Conservation (phyloP, 768 basidiomycete genomes). For the Mycena polygramma region DNA sequence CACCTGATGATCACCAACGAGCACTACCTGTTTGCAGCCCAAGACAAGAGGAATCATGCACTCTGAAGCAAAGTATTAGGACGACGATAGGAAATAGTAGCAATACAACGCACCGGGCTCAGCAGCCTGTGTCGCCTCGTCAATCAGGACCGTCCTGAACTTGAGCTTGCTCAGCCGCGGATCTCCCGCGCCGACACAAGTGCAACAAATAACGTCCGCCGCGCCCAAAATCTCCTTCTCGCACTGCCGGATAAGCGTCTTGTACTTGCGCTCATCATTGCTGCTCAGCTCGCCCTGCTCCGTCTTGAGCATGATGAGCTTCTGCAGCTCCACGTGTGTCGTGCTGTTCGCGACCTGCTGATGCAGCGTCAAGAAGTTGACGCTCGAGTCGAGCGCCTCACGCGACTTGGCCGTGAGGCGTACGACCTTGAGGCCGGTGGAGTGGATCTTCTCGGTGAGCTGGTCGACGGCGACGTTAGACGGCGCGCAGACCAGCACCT, state of each 20-base stretch:
- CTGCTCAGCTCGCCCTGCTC: slow-evolving; percentile 98
- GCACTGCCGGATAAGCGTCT: slow-evolving; percentile 92
- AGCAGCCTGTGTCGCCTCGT: slow-evolving; percentile 98
- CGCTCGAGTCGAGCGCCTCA: slow-evolving; percentile 96
- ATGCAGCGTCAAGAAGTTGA: slow-evolving; percentile 94
- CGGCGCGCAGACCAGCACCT: slow-evolving; percentile 98
- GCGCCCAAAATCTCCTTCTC: slow-evolving; percentile 97
- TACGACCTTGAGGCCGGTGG: slow-evolving; percentile 99
- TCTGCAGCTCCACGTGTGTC: slow-evolving; percentile 96
- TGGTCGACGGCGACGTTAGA: slow-evolving; percentile 99
- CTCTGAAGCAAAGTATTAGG: slow-evolving; percentile 64
- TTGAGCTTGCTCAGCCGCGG: slow-evolving; percentile 96
- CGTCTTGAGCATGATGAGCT: slow-evolving; percentile 97
- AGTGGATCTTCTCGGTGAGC: slow-evolving; percentile 98
- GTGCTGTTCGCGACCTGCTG: slow-evolving; percentile 98
- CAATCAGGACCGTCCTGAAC: slow-evolving; percentile 98
- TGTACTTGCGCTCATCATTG: slow-evolving; percentile 97
- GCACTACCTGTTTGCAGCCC: slow-evolving; percentile 98
- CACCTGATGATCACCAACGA: slow-evolving; percentile 94
- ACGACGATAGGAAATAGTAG: slow-evolving; percentile 11
- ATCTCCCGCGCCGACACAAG: slow-evolving; percentile 98
- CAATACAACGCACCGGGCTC: slow-evolving; percentile 80
- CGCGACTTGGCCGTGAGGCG: slow-evolving; percentile 98
- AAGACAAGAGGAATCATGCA: slow-evolving; percentile 99
- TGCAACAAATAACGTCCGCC: slow-evolving; percentile 98